Evolutionary conservation across 768 basidiomycete species (phyloP).

Genomic region (Pleurotus citrinopileatus): DNA sequence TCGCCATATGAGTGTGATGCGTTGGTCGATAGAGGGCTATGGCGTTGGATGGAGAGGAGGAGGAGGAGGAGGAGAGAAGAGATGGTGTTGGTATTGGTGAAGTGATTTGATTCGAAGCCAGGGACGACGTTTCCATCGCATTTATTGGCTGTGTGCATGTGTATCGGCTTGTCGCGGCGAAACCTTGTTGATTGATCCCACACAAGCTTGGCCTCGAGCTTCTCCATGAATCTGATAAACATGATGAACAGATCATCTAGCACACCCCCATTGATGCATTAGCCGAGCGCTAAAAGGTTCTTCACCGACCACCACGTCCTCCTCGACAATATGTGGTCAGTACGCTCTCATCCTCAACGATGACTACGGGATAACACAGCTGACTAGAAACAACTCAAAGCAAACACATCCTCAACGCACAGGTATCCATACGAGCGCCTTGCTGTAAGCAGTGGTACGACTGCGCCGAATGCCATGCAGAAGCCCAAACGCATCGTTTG

Average conservation of each 20-base stretch:
- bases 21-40: neutral
- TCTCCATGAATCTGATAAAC: neutral
- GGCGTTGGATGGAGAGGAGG: neutral
- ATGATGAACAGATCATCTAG: neutral
- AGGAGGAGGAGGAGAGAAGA: neutral
- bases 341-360: neutral
- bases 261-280: neutral
- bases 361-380: neutral
- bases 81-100: neutral
- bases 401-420: slow-evolving; percentile 95
- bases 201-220: neutral
- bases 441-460: slow-evolving; percentile 99
- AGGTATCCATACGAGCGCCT: slow-evolving; percentile 93
- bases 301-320: neutral
- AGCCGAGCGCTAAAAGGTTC: neutral
- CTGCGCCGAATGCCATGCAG: slow-evolving; percentile 94
- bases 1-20: slow-evolving; percentile 29
- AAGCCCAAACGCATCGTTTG: slow-evolving; percentile 71
- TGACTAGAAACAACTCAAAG: slow-evolving; percentile 34
- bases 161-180: slow-evolving; percentile 10
- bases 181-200: slow-evolving; percentile 6
- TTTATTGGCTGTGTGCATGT: slow-evolving; percentile 10
- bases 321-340: slow-evolving; percentile 2
- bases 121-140: slow-evolving; percentile 5
- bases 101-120: slow-evolving; percentile 1